phyloP scores from a whole-genome alignment of 2,329 filamentous ascomycete species.

The Botrytis fragariae region DNA sequence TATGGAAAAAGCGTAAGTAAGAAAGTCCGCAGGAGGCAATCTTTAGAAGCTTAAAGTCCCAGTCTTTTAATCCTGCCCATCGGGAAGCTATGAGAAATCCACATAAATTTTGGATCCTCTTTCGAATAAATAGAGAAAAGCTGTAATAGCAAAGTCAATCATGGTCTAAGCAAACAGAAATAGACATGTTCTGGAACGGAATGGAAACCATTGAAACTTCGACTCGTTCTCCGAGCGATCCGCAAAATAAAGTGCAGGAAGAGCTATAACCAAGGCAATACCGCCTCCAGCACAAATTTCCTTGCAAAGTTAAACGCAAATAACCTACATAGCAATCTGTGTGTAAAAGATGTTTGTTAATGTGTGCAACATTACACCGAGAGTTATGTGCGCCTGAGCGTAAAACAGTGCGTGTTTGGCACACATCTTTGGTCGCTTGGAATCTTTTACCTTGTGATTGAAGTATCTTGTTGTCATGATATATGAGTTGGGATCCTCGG shows the following conservation, averaged over 20 bases:
- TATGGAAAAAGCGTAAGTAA: neutral
- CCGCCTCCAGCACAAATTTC: neutral
- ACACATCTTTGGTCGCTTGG: neutral
- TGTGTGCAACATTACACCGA: neutral
- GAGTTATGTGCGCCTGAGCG: neutral
- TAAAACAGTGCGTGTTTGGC: slow-evolving; percentile 2
- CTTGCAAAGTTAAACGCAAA: neutral
- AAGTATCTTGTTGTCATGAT: neutral
- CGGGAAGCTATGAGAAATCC: neutral
- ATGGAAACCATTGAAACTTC: slow-evolving; percentile 1
- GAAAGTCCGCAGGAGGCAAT: neutral
- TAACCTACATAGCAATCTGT: neutral
- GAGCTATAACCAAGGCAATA: neutral
- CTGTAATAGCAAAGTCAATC: neutral
- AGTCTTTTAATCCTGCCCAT: neutral
- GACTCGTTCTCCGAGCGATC: neutral
- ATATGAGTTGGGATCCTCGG: neutral
- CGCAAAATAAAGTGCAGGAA: neutral
- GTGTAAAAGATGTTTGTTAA: too few species aligned
- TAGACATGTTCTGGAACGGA: neutral
- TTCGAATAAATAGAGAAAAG: neutral
- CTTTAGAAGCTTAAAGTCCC: neutral
- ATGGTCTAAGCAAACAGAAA: neutral
- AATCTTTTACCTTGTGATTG: neutral
- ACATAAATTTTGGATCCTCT: neutral